Conservation (phyloP, 208 protist genomes). For the Trypanosomatidae sp. region DNA sequence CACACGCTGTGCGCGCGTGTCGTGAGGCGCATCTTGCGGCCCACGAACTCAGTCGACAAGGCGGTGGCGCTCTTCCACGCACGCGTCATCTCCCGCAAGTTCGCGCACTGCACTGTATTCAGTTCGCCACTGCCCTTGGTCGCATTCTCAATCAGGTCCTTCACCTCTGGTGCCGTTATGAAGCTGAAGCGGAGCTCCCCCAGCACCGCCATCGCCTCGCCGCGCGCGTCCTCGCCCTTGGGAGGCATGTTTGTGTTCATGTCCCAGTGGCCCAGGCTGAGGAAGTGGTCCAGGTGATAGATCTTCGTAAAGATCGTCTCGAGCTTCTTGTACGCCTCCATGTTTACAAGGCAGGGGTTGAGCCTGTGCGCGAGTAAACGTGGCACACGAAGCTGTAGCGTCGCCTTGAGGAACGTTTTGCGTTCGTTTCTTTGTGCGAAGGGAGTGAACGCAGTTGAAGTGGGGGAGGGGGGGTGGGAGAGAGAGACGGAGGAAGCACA, state of each 20-base stretch:
- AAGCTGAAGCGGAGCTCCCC: slow-evolving; percentile 39
- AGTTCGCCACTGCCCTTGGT: slow-evolving; percentile 29
- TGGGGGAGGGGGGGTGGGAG: background rate
- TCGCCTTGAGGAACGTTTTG: slow-evolving; percentile 5
- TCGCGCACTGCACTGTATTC: slow-evolving; percentile 43
- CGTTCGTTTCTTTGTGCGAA: background rate
- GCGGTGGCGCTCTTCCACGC: slow-evolving; percentile 35
- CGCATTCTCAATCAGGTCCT: slow-evolving; percentile 43
- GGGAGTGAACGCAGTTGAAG: background rate
- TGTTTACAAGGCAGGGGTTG: slow-evolving; percentile 17
- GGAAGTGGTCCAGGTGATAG: slow-evolving; percentile 56
- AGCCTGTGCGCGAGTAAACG: slow-evolving; percentile 1
- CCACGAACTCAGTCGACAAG: slow-evolving; percentile 60
- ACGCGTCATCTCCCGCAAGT: slow-evolving; percentile 73
- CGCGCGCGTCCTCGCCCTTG: slow-evolving; percentile 57
- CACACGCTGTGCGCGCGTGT: slow-evolving; percentile 62
- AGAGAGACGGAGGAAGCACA: background rate
- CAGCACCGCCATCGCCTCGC: slow-evolving; percentile 60
- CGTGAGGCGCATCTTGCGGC: slow-evolving; percentile 50
- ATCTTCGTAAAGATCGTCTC: slow-evolving; percentile 58
- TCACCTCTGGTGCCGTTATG: slow-evolving; percentile 50
- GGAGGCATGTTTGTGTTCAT: slow-evolving; percentile 75
- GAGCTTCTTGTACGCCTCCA: slow-evolving; percentile 74
- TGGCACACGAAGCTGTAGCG: slow-evolving; percentile 2
- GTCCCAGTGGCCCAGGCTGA: slow-evolving; percentile 67